Evolutionary conservation across 2,329 filamentous ascomycete species (phyloP).

Genomic region (Rugonectria rugulosa): DNA sequence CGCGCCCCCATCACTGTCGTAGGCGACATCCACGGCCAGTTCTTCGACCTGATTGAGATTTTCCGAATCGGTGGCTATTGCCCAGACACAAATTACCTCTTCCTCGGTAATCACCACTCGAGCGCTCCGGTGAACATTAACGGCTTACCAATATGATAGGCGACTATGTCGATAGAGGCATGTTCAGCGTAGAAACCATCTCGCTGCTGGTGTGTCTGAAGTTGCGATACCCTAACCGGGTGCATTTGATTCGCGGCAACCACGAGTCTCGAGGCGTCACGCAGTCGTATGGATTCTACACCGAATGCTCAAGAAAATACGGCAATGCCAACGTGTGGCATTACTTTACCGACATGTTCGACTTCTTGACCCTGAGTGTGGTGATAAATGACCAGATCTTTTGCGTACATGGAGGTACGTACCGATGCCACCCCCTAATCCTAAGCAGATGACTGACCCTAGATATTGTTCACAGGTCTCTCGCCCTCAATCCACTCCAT

Average conservation of each 20-base stretch:
- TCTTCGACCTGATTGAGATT: slow-evolving; percentile 98
- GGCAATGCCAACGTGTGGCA: slow-evolving; percentile 99
- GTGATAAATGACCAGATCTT: slow-evolving; percentile 99
- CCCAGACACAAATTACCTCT: slow-evolving; percentile 97
- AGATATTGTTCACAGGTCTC: slow-evolving; percentile 59
- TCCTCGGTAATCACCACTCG: slow-evolving; percentile 71
- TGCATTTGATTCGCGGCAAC: slow-evolving; percentile 96
- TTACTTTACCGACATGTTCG: slow-evolving; percentile 99
- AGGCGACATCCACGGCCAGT: slow-evolving; percentile 98
- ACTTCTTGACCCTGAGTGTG: slow-evolving; percentile 94
- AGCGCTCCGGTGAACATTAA: neutral
- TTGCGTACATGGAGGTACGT: slow-evolving; percentile 87
- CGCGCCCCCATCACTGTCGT: slow-evolving; percentile 95
- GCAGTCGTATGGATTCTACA: slow-evolving; percentile 99
- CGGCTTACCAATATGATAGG: slow-evolving; percentile 58
- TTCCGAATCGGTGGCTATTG: slow-evolving; percentile 98
- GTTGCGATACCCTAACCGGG: slow-evolving; percentile 92
- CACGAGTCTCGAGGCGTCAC: slow-evolving; percentile 98
- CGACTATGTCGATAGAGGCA: slow-evolving; percentile 97
- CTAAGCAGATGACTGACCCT: slow-evolving; percentile 12
- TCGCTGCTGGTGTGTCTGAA: slow-evolving; percentile 97
- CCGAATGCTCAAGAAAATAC: slow-evolving; percentile 97
- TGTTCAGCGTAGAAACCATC: slow-evolving; percentile 99
- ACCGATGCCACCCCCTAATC: slow-evolving; percentile 13
- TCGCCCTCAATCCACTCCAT: slow-evolving; percentile 95